phyloP scores from a whole-genome alignment of 805 yeast species.

The Candida parachauliodes region DNA sequence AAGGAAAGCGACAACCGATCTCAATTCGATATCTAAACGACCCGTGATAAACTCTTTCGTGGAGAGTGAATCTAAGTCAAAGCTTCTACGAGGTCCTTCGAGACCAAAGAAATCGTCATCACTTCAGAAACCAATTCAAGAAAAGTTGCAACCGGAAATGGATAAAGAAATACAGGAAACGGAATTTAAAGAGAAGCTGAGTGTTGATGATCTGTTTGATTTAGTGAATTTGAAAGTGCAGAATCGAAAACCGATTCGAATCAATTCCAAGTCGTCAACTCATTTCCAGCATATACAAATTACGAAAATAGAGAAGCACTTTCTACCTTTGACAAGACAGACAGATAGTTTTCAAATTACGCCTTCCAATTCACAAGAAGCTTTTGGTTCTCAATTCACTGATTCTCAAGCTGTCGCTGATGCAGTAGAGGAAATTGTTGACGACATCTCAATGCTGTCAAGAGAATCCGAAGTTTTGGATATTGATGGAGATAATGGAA shows the following conservation, averaged over 20 bases:
- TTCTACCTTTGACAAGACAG: neutral
- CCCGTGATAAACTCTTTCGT: too few relatives aligned
- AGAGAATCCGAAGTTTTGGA: neutral
- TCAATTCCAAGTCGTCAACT: slow-evolving; percentile 8
- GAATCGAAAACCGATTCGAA: slow-evolving; percentile 6
- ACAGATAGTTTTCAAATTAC: slow-evolving; percentile 4
- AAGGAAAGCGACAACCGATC: too few relatives aligned
- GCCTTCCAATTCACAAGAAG: neutral
- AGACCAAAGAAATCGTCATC: slow-evolving; percentile 1
- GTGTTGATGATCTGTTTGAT: too few relatives aligned
- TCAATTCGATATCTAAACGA: too few relatives aligned
- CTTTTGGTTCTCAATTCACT: neutral
- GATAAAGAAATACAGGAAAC: too few relatives aligned
- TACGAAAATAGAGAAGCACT: neutral
- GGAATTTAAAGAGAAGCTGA: too few relatives aligned
- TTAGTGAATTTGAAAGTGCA: neutral
- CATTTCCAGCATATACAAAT: slow-evolving; percentile 9
- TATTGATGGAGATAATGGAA: too few relatives aligned
- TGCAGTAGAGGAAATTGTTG: too few relatives aligned
- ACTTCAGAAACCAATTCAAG: too few relatives aligned
- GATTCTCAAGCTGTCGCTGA: neutral
- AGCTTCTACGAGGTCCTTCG: slow-evolving; percentile 4
- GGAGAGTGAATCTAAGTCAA: too few relatives aligned
- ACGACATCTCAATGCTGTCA: too few relatives aligned
- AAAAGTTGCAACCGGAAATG: too few relatives aligned